Conservation (phyloP, 2,329 filamentous ascomycete genomes). For the Cytospora paraplurivora region DNA sequence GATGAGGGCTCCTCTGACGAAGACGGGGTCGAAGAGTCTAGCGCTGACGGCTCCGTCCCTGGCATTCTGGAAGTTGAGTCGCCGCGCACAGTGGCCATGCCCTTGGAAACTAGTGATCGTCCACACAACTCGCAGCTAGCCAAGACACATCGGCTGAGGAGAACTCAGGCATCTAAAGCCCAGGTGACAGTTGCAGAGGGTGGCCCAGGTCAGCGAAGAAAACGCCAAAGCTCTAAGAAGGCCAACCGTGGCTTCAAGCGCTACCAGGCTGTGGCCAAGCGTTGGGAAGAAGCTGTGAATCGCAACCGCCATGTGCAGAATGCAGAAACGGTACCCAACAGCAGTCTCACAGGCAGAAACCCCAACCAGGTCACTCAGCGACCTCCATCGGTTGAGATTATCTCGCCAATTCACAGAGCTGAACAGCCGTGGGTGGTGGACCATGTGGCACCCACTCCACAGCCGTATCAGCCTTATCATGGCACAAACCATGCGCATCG, state of each 20-base stretch:
- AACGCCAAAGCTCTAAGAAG: slow-evolving; percentile 38
- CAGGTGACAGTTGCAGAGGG: neutral
- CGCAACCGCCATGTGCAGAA: slow-evolving; percentile 34
- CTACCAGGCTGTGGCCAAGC: slow-evolving; percentile 42
- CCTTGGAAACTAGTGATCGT: neutral
- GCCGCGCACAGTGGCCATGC: neutral
- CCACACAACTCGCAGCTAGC: neutral
- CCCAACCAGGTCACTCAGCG: slow-evolving; percentile 28
- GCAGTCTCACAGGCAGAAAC: slow-evolving; percentile 26
- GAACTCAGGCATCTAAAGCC: neutral
- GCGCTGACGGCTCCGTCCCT: slow-evolving; percentile 36
- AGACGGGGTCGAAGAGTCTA: slow-evolving; percentile 41
- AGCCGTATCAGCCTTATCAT: slow-evolving; percentile 19
- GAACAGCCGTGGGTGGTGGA: slow-evolving; percentile 16
- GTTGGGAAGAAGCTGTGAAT: slow-evolving; percentile 39
- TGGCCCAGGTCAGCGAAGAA: slow-evolving; percentile 28
- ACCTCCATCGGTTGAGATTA: slow-evolving; percentile 22
- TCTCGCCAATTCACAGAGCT: slow-evolving; percentile 23
- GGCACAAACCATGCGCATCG: slow-evolving; percentile 5
- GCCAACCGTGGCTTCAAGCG: slow-evolving; percentile 50
- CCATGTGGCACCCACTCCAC: slow-evolving; percentile 28
- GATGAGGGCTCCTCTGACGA: slow-evolving; percentile 45
- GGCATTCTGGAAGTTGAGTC: neutral
- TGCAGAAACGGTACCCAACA: slow-evolving; percentile 6
- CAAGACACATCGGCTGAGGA: neutral